Conservation (phyloP, 2,329 filamentous ascomycete species). For the Penicillium sumatraense region DNA sequence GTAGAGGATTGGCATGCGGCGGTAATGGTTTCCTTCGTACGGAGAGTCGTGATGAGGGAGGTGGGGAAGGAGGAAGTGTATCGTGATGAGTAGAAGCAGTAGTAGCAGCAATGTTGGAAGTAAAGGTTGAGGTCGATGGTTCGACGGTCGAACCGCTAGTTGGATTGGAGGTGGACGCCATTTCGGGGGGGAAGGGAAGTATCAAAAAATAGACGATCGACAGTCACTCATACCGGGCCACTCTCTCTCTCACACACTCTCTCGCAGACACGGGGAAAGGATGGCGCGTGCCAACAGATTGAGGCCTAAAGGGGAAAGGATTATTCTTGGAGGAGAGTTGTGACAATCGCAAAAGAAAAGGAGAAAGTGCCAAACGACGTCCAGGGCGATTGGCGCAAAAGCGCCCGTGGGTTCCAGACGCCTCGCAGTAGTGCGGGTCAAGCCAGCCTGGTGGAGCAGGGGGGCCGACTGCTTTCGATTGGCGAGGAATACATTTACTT, state of each 20-base stretch:
- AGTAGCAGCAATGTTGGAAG: no score
- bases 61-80: conserved; percentile 38
- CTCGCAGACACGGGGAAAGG: conserved; percentile 14
- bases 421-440: conserved; percentile 14
- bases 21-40: conserved; percentile 59
- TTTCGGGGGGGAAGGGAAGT: conserved; percentile 22
- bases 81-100: conserved; percentile 1
- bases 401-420: conserved; percentile 24
- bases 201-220: conserved; percentile 34
- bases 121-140: no score
- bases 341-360: conserved; percentile 11
- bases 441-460: conserved; percentile 6
- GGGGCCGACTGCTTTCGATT: conserved; percentile 19
- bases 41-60: conserved; percentile 47
- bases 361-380: conserved; percentile 9
- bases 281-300: conserved; percentile 21
- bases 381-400: conserved; percentile 26
- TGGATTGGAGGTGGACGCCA: conserved; percentile 21
- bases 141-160: conserved; percentile 25
- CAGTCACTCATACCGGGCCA: conserved; percentile 27
- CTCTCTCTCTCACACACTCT: no score
- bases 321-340: conserved; percentile 18
- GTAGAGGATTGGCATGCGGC: conserved; percentile 52
- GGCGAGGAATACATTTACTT: conserved; percentile 21
- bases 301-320: conserved; percentile 28